A percentile compares a stretch with the other conserved stretches of the same genome.
phyloP scores from a whole-genome alignment of 225 moss, liverwort and hornwort genomes.

The Polytrichum formosum region DNA sequence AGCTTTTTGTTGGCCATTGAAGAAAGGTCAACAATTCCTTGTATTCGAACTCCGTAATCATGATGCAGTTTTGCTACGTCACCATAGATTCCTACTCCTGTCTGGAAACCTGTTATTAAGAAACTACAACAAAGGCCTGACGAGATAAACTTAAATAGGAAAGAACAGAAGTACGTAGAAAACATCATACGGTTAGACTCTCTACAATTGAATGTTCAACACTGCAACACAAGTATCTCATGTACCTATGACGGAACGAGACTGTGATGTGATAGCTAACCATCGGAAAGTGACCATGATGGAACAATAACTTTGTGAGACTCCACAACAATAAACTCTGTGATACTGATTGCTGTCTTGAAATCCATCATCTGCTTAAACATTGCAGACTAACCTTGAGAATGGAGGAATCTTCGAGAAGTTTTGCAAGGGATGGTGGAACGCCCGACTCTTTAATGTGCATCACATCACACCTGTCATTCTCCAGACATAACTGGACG shows the following conservation, averaged over 20 bases:
- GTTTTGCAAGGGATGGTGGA: conserved; percentile 46
- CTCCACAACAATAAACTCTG: no score
- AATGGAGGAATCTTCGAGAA: conserved; percentile 59
- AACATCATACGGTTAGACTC: no score
- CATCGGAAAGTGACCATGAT: neutral
- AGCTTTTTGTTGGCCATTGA: conserved; percentile 53
- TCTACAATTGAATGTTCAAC: neutral
- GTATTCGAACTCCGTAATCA: conserved; percentile 57
- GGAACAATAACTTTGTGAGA: no score
- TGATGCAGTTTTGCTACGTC: conserved; percentile 61
- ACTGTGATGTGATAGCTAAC: neutral
- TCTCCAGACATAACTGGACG: conserved; percentile 64
- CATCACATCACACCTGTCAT: conserved; percentile 73
- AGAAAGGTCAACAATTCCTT: conserved; percentile 52
- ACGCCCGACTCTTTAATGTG: conserved; percentile 70
- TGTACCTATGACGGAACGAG: no score
- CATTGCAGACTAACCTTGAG: conserved; percentile 43
- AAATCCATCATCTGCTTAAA: no score
- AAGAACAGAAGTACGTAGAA: no score
- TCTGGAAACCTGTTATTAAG: conserved; percentile 37
- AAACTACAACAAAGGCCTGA: conserved; percentile 2
- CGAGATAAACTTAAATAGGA: no score
- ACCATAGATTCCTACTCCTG: conserved; percentile 56
- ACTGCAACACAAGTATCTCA: no score
- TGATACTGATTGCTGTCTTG: no score